phyloP scores from a whole-genome alignment of 305 asterid genomes.

The Fraxinus ornus region DNA sequence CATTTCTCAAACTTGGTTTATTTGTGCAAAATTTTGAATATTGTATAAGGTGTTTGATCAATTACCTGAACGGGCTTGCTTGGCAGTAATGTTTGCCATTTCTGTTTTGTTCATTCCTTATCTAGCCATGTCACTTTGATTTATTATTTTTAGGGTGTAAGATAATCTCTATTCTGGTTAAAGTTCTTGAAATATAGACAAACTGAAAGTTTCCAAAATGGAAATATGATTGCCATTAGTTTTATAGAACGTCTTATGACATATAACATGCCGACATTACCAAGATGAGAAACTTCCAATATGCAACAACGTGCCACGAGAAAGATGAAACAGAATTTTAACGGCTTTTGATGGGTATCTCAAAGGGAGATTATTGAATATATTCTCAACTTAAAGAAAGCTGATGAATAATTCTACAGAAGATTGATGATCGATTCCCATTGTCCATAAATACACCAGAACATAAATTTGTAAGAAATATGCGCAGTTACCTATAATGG shows the following conservation, averaged over 20 bases:
- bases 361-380: background rate
- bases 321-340: background rate
- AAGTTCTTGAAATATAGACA: background rate
- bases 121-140: background rate
- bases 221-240: background rate
- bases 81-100: background rate
- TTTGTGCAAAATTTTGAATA: background rate
- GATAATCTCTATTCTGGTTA: background rate
- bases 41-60: background rate
- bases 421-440: background rate
- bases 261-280: background rate
- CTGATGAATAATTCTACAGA: conserved; percentile 4
- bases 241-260: background rate
- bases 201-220: background rate
- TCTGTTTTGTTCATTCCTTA: background rate
- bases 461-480: background rate
- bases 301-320: background rate
- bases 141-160: background rate
- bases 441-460: background rate
- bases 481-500: conserved; percentile 22
- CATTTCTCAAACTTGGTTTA: background rate
- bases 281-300: background rate
- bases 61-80: background rate
- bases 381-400: background rate
- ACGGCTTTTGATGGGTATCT: conserved; percentile 7